Base-by-base conservation (phyloP, 2,329 filamentous ascomycete species). In the Neocatenulostroma microsporum region DNA sequence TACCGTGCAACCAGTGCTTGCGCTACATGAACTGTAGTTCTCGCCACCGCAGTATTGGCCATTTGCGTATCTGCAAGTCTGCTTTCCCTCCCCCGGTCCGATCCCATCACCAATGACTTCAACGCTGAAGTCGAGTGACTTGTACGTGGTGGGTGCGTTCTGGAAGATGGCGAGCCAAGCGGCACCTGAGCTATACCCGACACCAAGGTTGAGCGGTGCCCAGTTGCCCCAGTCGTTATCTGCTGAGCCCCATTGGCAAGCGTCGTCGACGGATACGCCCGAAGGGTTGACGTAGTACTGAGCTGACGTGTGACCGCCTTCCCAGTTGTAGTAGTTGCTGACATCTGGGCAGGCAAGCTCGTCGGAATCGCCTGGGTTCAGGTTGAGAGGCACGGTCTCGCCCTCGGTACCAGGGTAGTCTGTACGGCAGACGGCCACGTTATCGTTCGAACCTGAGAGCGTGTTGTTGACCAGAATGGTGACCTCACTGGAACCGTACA, bases 221-320 rank as follows among this genome's bases (percentile, higher is more conserved):
- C 75, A 94, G 76, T 98, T 95, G 48, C 91, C 79, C 39, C 70
- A 61, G 45, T 70, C 64, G 40, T 67, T 55, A 37, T 61, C 79
- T 41, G 77, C 68, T 14, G 70, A 70, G 34, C 74, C 69, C 91
- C 91, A 96, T 40, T 74, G 64, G 67, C 91, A 98, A 34, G 76
- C 84, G 10, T 88, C 64, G 47, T 77, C 60, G 40, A 78, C 66
- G 13, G 64, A 53, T 36, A 82, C 69, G 42, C 86, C 87, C 51
- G 76, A 73, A 53, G 83, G 83, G 75, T 96, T 96, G 65, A 96
- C 75, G 61, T 98, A 98, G 74, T 94, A 96, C 67, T 96, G 91
- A 29, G 88, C 88, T 31, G 85, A 88, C 35, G 91, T 96, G 34
- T 67, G 53, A 61, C 74, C 73, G 51, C 75, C 75, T 54, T 84